A percentile compares a stretch with the other conserved stretches of the same genome.
phyloP scores from a whole-genome alignment of 768 basidiomycete species.

The Zangia roseola region DNA sequence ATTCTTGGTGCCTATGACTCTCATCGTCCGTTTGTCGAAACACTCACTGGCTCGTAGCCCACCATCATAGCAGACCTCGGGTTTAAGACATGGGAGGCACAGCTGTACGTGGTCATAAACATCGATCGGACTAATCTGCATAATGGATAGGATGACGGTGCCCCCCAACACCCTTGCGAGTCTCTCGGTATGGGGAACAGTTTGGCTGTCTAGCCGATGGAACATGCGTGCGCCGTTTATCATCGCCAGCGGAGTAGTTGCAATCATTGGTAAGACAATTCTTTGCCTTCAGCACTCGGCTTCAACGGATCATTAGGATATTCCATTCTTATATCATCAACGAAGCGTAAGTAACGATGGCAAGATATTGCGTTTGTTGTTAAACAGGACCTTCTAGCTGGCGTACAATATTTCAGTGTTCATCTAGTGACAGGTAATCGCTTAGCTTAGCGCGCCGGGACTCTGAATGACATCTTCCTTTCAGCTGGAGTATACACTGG shows the following conservation, averaged over 20 bases:
- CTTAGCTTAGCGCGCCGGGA: not conserved
- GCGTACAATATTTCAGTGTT: conserved; percentile 56
- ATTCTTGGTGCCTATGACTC: conserved; percentile 42
- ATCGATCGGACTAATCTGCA: not conserved
- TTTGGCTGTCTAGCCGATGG: conserved; percentile 49
- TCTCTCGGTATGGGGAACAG: conserved; percentile 47
- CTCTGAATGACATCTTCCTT: not conserved
- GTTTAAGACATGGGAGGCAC: conserved; percentile 58
- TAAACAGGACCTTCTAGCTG: conserved; percentile 32
- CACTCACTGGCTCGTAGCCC: conserved; percentile 37
- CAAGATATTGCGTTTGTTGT: not conserved
- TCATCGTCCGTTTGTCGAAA: not conserved
- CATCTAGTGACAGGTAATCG: conserved; percentile 44
- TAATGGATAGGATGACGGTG: conserved; percentile 46
- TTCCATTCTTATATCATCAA: conserved; percentile 49
- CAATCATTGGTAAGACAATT: conserved; percentile 46
- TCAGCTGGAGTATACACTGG: conserved; percentile 55
- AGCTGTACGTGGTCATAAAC: conserved; percentile 40
- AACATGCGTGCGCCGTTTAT: conserved; percentile 53
- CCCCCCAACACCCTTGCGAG: conserved; percentile 55
- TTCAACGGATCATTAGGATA: conserved; percentile 41
- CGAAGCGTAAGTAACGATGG: conserved; percentile 36
- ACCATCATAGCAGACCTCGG: conserved; percentile 60
- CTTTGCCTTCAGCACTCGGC: not conserved
- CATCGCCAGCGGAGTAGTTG: conserved; percentile 45